Percentiles rank a stretch among this genome's conserved stretches.
Evolutionary conservation across 192 early-diverging fungal genomes (phyloP).

Genomic region (Entomortierella chlamydospora): DNA sequence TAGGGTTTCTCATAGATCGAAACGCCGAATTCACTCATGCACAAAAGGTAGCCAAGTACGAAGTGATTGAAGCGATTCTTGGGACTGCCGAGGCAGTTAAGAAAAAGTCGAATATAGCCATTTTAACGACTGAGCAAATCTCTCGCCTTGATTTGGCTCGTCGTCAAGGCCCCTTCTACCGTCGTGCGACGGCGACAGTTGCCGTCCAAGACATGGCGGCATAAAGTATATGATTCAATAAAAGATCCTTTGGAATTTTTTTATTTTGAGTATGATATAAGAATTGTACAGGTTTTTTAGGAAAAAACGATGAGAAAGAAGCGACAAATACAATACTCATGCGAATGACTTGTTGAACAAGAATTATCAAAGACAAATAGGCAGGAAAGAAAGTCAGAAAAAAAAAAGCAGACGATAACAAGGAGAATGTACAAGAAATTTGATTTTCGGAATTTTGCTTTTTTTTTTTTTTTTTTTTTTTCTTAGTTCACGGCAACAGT

Average conservation of each 20-base stretch:
- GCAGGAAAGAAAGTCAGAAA: conserved; percentile 6
- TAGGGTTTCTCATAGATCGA: conserved; percentile 34
- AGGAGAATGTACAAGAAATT: conserved; percentile 40
- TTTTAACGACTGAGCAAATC: conserved; percentile 36
- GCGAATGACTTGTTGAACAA: no score
- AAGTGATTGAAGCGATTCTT: conserved; percentile 37
- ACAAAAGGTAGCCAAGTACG: conserved; percentile 41
- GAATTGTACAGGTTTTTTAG: neutral
- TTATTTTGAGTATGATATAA: neutral
- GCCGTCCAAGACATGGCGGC: conserved; percentile 36
- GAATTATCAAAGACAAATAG: conserved; percentile 8
- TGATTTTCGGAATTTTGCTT: conserved; percentile 1
- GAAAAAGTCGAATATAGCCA: neutral
- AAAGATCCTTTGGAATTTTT: conserved; percentile 5
- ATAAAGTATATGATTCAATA: conserved; percentile 11
- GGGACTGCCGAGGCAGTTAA: conserved; percentile 9
- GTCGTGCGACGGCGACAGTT: conserved; percentile 39
- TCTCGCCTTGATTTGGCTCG: conserved; percentile 30
- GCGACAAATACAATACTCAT: neutral
- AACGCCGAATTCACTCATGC: conserved; percentile 30
- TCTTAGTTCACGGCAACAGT: no score
- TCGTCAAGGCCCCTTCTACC: conserved; percentile 47
- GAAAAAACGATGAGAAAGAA: neutral
- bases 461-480: conserved; percentile 6
- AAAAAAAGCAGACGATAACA: conserved; percentile 10